phyloP scores from a whole-genome alignment of 805 yeast genomes.

The Isabelozyma heimii region DNA sequence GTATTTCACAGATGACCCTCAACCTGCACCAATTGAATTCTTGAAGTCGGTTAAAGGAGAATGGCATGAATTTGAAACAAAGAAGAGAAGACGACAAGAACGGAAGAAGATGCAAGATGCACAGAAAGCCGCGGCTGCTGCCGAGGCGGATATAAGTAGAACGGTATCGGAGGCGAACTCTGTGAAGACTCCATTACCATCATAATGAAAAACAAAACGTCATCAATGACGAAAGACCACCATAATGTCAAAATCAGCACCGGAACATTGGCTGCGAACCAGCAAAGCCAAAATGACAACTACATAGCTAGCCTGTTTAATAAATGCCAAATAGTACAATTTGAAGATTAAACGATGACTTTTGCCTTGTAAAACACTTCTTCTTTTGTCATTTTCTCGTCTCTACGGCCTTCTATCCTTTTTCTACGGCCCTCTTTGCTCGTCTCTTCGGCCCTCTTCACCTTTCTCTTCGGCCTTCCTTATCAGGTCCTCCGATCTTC shows the following conservation, averaged over 20 bases:
- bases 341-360: too few species aligned
- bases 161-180: not conserved
- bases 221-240: too few species aligned
- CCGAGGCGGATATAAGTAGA: not conserved
- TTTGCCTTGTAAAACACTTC: not conserved
- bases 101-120: constrained; percentile 36
- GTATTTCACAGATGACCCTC: constrained; percentile 72
- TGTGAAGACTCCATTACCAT: not conserved
- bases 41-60: constrained; percentile 68
- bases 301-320: too few species aligned
- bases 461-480: not conserved
- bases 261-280: too few species aligned
- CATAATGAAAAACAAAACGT: not conserved
- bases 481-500: not conserved
- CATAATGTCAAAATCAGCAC: too few species aligned
- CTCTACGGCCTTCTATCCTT: not conserved
- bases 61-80: constrained; percentile 97
- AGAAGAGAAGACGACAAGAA: constrained; percentile 62
- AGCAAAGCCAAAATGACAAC: too few species aligned
- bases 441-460: not conserved
- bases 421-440: not conserved
- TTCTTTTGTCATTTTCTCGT: not conserved
- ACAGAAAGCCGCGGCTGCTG: constrained; percentile 7
- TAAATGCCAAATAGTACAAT: too few species aligned
- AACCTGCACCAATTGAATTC: constrained; percentile 55